Base-by-base conservation (phyloP, 495 filamentous ascomycete genomes). In the Darksidea phi region DNA sequence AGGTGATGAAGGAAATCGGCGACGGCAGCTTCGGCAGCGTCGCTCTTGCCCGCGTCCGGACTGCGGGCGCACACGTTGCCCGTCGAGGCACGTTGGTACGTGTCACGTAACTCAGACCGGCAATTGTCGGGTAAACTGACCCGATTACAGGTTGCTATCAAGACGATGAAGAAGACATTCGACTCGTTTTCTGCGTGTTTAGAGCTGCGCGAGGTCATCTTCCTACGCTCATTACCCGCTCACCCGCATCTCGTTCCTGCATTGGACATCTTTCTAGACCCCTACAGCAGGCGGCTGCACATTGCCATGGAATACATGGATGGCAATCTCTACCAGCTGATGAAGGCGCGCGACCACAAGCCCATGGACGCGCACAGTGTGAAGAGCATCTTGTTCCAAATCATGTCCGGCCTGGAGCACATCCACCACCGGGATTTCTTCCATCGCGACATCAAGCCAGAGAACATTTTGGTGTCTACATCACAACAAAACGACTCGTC, bases 301-400 rank as follows among this genome's bases (percentile, higher is more conserved):
- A 99, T 99, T 57, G 86, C 83, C 68, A 99, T 99, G 95, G 95
- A 99, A 75, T 96, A 96, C 67, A 99, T 99, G 95, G 95, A 99
- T 73, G 95, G 95, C 26, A 99, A 99, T 72, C 79, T 99, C 1
- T 99, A 99, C 70, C 95, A 97, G 75, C 76, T 99, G 50, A 99
- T 99, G 94, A 99, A 99, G 72, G 86, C 94, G 50, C 83, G 95
- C 55, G 94, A 99, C 62, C 91, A 96, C 76, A 97, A 96, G 74
- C 86, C 78, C 56, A 79, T 99, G 21, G 95, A 99, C 70, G 86
- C 86, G 42, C 85, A 82, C 61, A 94, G 90, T 61, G 95, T 99
- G 56, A 97, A 99, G 79, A 97, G 93, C 76, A 95, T 99, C 65
- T 76, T 99, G 21, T 97, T 87, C 73, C 95, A 99, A 76, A 99